Evolutionary conservation across 78 protist species (phyloP).

Genomic region (Speleostelium caveatum): DNA sequence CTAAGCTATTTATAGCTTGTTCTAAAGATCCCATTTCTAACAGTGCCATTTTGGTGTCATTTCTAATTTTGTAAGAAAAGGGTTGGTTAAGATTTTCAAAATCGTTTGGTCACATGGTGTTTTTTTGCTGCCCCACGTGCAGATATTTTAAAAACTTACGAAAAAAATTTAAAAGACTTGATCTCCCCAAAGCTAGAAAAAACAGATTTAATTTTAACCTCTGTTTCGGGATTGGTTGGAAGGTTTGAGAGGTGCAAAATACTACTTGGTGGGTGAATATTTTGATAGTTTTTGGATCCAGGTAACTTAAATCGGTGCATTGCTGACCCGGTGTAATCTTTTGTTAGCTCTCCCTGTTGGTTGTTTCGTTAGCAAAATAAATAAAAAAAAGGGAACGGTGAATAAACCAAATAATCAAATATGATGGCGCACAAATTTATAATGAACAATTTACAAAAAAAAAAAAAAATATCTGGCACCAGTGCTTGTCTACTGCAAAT

Average conservation of each 20-base stretch:
- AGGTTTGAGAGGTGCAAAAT: constrained; percentile 80
- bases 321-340: constrained; percentile 70
- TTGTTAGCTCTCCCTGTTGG: constrained; percentile 47
- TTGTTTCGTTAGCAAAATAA: not conserved
- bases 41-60: constrained; percentile 76
- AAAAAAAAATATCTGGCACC: too few relatives aligned
- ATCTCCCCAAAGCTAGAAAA: constrained; percentile 41
- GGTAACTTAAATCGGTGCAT: constrained; percentile 75
- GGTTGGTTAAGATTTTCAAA: not conserved
- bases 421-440: too few relatives aligned
- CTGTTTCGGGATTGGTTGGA: constrained; percentile 31
- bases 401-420: too few relatives aligned
- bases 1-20: constrained; percentile 59
- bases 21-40: constrained; percentile 68
- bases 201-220: constrained; percentile 15
- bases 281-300: constrained; percentile 78
- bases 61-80: constrained; percentile 11
- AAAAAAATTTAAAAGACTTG: constrained; percentile 56
- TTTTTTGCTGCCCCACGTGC: not conserved
- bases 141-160: constrained; percentile 21
- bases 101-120: not conserved
- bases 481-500: too few relatives aligned
- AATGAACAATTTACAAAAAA: too few relatives aligned
- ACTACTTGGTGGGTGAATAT: constrained; percentile 81
- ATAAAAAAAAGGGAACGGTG: too few relatives aligned